A percentile compares a stretch with the other conserved stretches of the same genome.
phyloP scores from a whole-genome alignment of 2,329 filamentous ascomycete genomes.

The Aspergillus fumigatus region DNA sequence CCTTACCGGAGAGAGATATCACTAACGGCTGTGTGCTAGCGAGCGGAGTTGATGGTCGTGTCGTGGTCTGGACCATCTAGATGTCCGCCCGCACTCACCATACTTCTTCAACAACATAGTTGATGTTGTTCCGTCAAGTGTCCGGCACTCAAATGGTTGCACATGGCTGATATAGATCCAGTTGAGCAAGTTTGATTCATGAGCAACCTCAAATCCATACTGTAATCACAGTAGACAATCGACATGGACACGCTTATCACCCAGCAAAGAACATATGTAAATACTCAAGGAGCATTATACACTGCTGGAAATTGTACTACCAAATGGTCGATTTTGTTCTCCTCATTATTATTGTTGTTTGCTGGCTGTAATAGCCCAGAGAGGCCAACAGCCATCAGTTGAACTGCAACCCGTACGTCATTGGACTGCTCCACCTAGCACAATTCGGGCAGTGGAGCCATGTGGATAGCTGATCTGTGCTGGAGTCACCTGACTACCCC shows the following conservation, averaged over 20 bases:
- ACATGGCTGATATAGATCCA: neutral
- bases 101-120: neutral
- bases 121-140: neutral
- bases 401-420: neutral
- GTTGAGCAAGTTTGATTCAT: neutral
- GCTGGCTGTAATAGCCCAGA: no score
- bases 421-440: neutral
- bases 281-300: neutral
- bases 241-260: neutral
- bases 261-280: neutral
- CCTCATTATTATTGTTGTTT: no score
- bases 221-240: neutral
- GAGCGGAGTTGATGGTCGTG: conserved; percentile 75
- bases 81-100: neutral
- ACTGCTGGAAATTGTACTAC: no score
- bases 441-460: neutral
- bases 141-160: neutral
- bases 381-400: no score
- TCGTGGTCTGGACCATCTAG: conserved; percentile 72
- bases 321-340: no score
- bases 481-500: conserved; percentile 1
- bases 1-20: neutral
- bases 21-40: conserved; percentile 46
- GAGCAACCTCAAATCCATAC: neutral
- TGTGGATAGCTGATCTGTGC: neutral